Evolutionary conservation across 169 alveolate species (phyloP).

Genomic region (Plasmodium malariae): DNA sequence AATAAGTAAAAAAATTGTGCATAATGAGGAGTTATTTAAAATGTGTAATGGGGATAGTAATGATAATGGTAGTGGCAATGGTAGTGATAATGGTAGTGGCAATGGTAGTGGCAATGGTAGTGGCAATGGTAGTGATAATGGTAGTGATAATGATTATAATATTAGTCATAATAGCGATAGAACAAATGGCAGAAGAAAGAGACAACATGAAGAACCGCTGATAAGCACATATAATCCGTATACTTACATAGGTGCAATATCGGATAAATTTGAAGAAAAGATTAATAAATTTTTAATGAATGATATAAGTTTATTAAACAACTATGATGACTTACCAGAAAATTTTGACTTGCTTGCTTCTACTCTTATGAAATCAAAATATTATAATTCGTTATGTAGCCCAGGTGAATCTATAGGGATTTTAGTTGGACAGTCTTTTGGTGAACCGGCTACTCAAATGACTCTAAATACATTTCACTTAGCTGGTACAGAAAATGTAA

Average conservation of each 20-base stretch:
- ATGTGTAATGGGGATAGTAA: not conserved
- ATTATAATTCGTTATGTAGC: constrained; percentile 78
- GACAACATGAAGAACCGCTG: not conserved
- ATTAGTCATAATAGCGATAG: no score
- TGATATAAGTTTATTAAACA: not conserved
- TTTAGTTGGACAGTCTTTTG: constrained; percentile 98
- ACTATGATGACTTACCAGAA: constrained; percentile 9
- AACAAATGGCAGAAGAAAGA: no score
- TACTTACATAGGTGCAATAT: constrained; percentile 48
- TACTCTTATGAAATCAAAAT: constrained; percentile 49
- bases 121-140: no score
- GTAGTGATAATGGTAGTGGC: no score
- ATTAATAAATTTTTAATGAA: constrained; percentile 1
- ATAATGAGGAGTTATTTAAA: constrained; percentile 12
- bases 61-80: no score
- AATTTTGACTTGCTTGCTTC: constrained; percentile 14
- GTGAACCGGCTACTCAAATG: constrained; percentile 99
- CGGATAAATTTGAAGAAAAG: constrained; percentile 5
- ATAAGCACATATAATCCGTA: constrained; percentile 38
- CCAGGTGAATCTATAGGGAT: constrained; percentile 99
- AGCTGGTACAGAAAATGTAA: constrained; percentile 99
- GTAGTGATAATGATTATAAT: no score
- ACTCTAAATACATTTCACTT: constrained; percentile 99
- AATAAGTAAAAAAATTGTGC: not conserved
- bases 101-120: no score